Conservation (phyloP, 345 rosid genomes). For the Balakata baccata region DNA sequence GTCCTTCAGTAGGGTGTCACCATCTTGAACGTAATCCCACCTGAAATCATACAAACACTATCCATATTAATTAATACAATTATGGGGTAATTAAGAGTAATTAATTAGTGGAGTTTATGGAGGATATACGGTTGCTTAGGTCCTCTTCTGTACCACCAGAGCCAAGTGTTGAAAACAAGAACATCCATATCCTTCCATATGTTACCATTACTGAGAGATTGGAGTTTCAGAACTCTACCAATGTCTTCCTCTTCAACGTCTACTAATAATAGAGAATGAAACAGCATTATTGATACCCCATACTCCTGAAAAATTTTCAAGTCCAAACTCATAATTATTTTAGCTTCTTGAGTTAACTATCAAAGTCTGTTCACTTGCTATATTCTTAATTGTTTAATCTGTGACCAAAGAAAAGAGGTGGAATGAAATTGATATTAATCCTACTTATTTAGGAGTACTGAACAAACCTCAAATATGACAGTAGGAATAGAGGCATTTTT, state of each 20-base stretch:
- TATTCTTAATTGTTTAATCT: too few relatives aligned
- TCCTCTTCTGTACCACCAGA: constrained; percentile 67
- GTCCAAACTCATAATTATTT: too few relatives aligned
- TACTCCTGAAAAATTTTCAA: constrained; percentile 42
- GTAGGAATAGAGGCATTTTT: constrained; percentile 15
- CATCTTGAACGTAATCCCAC: constrained; percentile 75
- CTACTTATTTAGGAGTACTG: background rate
- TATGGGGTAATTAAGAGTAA: background rate
- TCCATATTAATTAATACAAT: background rate
- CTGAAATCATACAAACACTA: constrained; percentile 32
- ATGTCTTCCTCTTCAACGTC: constrained; percentile 42
- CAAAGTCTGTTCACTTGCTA: too few relatives aligned
- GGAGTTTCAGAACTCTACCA: constrained; percentile 58
- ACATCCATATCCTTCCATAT: constrained; percentile 54
- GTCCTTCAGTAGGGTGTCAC: constrained; percentile 36
- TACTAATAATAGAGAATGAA: constrained; percentile 39
- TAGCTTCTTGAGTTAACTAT: background rate
- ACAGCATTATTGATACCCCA: constrained; percentile 40
- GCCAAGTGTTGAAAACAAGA: constrained; percentile 66
- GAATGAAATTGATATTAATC: too few relatives aligned
- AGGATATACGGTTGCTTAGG: constrained; percentile 50
- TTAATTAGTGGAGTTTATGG: background rate
- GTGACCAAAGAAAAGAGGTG: too few relatives aligned
- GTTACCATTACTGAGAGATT: constrained; percentile 41
- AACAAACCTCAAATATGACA: constrained; percentile 42